Base-by-base conservation (phyloP, 345 rosid genomes). In the Salix koriyanagi region DNA sequence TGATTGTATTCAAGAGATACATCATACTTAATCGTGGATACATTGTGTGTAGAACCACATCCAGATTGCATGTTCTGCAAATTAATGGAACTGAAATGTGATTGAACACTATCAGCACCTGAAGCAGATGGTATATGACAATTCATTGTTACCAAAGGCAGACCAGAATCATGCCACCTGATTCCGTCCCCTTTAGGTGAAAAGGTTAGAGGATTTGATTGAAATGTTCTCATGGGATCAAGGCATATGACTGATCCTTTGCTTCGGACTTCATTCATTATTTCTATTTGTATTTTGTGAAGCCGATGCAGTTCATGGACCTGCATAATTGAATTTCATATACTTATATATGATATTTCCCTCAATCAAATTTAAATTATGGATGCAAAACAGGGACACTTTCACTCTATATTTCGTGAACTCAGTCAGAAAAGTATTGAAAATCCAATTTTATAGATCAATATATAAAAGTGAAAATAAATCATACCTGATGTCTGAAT, bases 231-330 rank as follows among this genome's bases (percentile, higher is more conserved):
- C 6, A 52, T 65, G 15, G 65, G 84, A 65, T 67, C 75, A 72
- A 75, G 69, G 65, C 80, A 83, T 44, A 72, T 71, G 42, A 67
- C 65, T 50, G 84, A 69, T 75, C 89, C 84, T 81, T 82, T 85
- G 80, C 76, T 88, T 82, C 83, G 87, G 69, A 87, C 70, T 82
- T 89, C 93, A 83, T 88, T 88, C 97, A 93, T 93, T 90, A 93
- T 82, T 65, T 87, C 91, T 61, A 58, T 84, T 48, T 93, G 97
- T 83, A 77, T 88, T 70, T 79, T 82, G 83, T 90, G 91, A 74
- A 93, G 86, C 11, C 94, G 92, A 79, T 92, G 96, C 71, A 92
- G 92, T 83, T 92, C 97, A 70, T 82, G 80, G 15, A 89, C 88
- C 90, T 89, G 84, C 34, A 81, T 42, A 32, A 72, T 56, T 67